Evolutionary conservation across 2,329 filamentous ascomycete species (phyloP), one percentile per base, ranked within the genome.

Genomic region (Penicillium freii): DNA sequence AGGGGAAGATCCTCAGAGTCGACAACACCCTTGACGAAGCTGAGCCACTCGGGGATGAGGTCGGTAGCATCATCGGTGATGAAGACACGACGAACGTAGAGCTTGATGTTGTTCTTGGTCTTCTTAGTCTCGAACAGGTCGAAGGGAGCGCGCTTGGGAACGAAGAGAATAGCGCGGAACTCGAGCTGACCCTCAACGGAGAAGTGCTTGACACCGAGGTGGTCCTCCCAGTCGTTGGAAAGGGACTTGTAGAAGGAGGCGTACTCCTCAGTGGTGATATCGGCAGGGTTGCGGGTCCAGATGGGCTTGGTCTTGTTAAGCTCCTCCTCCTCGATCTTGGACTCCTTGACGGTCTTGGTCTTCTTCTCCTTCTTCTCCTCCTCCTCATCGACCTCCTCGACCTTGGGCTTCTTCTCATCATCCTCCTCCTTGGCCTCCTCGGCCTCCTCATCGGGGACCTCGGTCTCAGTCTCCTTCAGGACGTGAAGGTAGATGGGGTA

Each of bases 81-180:
- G 90, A 99, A 99, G 80, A 99, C 94, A 78, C 94, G 94, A 79
- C 94, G 93, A 75, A 99, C 94, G 83, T 99, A 99, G 72, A 99
- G 89, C 89, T 99, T 99, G 87, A 99, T 97, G 90, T 99, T 99
- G 90, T 97, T 99, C 92, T 99, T 99, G 77, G 93, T 97, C 90
- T 97, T 96, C 91, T 99, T 99, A 78, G 93, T 97, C 90, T 99
- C 94, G 79, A 99, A 99, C 63, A 99, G 90, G 76, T 99, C 94
- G 80, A 99, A 99, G 72, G 94, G 94, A 80, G 94, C 94, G 74
- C 94, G 93, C 91, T 99, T 97, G 78, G 94, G 94, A 55, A 99
- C 93, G 84, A 95, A 99, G 77, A 99, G 92, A 80, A 99, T 96
- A 68, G 94, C 94, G 68, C 93, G 93, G 92, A 99, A 99, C 84